Conservation (phyloP, 805 yeast genomes). For the Komagataella ulmi region DNA sequence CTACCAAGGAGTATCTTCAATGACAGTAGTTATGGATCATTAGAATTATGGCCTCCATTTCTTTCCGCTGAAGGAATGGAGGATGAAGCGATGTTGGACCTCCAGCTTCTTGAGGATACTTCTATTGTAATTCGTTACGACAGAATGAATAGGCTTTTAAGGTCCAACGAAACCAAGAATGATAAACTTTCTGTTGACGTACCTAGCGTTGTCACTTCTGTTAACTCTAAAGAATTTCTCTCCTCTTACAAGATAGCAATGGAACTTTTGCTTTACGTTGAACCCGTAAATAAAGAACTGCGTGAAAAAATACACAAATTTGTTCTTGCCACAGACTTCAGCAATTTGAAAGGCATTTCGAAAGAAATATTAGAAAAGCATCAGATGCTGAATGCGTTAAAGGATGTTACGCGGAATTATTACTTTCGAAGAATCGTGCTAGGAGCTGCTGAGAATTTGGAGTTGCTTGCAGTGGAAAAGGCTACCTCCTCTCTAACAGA, state of each 20-base stretch:
- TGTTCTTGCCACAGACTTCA: slow-evolving; percentile 57
- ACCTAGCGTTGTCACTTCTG: slow-evolving; percentile 52
- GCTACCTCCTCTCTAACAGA: slow-evolving; percentile 8
- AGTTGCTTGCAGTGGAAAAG: slow-evolving; percentile 17
- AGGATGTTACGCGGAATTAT: slow-evolving; percentile 29
- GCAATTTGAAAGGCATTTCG: slow-evolving; percentile 38
- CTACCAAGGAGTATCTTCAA: slow-evolving; percentile 15
- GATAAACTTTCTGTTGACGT: slow-evolving; percentile 48
- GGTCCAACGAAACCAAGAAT: slow-evolving; percentile 14
- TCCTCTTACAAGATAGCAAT: slow-evolving; percentile 49
- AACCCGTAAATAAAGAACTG: slow-evolving; percentile 49
- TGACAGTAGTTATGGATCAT: slow-evolving; percentile 40
- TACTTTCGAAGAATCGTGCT: slow-evolving; percentile 33
- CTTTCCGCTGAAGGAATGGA: slow-evolving; percentile 59
- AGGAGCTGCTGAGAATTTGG: slow-evolving; percentile 16
- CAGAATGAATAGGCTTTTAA: slow-evolving; percentile 27
- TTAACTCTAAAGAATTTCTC: slow-evolving; percentile 65
- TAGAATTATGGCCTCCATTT: slow-evolving; percentile 80
- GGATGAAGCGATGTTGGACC: slow-evolving; percentile 31
- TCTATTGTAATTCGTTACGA: slow-evolving; percentile 51
- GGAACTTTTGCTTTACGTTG: slow-evolving; percentile 57
- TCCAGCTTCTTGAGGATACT: slow-evolving; percentile 48
- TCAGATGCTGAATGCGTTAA: slow-evolving; percentile 26
- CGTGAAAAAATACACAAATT: slow-evolving; percentile 52
- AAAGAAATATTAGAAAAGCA: slow-evolving; percentile 36